Evolutionary conservation across 2,329 filamentous ascomycete species (phyloP).

Genomic region (Zymoseptoria crescenta): DNA sequence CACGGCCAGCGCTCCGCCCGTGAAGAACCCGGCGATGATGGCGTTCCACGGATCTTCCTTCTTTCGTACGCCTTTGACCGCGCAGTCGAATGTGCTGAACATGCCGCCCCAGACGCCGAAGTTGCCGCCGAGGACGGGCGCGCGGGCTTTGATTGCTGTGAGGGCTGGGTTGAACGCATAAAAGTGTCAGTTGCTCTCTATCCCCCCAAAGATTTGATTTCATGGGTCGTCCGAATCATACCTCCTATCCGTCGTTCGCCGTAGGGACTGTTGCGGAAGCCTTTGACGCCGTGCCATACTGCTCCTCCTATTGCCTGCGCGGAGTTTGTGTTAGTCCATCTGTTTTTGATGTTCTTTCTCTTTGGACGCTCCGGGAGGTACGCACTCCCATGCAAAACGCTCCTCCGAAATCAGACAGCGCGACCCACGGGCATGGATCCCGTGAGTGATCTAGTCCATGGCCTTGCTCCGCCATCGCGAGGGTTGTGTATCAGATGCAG

Average conservation of each 20-base stretch:
- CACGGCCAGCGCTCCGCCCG: slow-evolving; percentile 82
- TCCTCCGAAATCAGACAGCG: slow-evolving; percentile 94
- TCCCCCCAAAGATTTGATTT: not conserved
- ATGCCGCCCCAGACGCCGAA: slow-evolving; percentile 97
- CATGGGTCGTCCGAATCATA: slow-evolving; percentile 15
- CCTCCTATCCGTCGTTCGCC: slow-evolving; percentile 90
- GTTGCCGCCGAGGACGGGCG: slow-evolving; percentile 92
- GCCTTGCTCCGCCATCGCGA: slow-evolving; percentile 21
- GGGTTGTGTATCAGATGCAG: slow-evolving; percentile 1
- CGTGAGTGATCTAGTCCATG: slow-evolving; percentile 76
- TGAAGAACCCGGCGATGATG: slow-evolving; percentile 96
- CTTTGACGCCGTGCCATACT: slow-evolving; percentile 96
- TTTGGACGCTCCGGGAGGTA: not conserved
- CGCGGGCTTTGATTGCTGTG: slow-evolving; percentile 95
- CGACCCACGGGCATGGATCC: slow-evolving; percentile 95
- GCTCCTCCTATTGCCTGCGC: slow-evolving; percentile 40
- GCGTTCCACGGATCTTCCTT: slow-evolving; percentile 99
- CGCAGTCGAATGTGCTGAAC: slow-evolving; percentile 94
- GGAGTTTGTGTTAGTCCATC: not conserved
- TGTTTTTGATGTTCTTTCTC: not conserved
- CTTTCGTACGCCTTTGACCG: slow-evolving; percentile 76
- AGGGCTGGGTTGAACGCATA: slow-evolving; percentile 44
- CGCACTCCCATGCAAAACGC: slow-evolving; percentile 94
- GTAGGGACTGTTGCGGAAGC: slow-evolving; percentile 48
- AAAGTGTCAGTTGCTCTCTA: slow-evolving; percentile 1